Conservation (phyloP, 306 rosid species). For the Fragaria nilgerrensis region DNA sequence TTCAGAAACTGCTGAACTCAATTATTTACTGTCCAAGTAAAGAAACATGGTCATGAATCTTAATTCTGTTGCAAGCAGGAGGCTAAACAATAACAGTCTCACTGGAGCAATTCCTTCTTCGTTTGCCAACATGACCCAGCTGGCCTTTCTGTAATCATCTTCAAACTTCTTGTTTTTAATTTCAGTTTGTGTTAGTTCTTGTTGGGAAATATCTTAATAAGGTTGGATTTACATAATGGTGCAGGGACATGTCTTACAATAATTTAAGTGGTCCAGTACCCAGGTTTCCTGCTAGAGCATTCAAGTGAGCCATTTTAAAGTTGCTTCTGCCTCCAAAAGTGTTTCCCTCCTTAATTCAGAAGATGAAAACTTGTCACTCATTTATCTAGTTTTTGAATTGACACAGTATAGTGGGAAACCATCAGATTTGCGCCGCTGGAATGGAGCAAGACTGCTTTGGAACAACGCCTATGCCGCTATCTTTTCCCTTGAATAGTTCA, state of each 20-base stretch:
- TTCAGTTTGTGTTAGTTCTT: neutral
- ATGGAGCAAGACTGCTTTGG: conserved; percentile 53
- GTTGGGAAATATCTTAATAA: conserved; percentile 1
- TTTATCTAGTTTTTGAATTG: conserved; percentile 28
- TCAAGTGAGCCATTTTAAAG: conserved; percentile 54
- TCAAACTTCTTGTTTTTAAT: conserved; percentile 11
- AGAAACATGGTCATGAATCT: neutral
- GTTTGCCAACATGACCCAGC: conserved; percentile 70
- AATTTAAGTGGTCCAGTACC: conserved; percentile 89
- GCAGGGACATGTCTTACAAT: conserved; percentile 81
- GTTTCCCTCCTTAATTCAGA: neutral
- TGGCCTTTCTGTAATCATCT: conserved; percentile 69
- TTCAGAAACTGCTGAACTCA: neutral
- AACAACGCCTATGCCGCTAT: conserved; percentile 31
- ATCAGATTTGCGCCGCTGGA: conserved; percentile 66
- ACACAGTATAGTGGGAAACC: conserved; percentile 74
- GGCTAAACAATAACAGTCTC: conserved; percentile 78
- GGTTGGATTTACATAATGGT: conserved; percentile 21
- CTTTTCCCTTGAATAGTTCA: conserved; percentile 43
- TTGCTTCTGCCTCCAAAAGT: neutral
- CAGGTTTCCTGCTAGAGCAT: conserved; percentile 60
- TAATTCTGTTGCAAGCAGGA: conserved; percentile 53
- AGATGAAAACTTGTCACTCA: conserved; percentile 1
- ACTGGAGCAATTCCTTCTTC: conserved; percentile 77
- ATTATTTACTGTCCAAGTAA: neutral